Evolutionary conservation across 306 rosid species (phyloP).

Genomic region (Chamaecrista fasciculata): DNA sequence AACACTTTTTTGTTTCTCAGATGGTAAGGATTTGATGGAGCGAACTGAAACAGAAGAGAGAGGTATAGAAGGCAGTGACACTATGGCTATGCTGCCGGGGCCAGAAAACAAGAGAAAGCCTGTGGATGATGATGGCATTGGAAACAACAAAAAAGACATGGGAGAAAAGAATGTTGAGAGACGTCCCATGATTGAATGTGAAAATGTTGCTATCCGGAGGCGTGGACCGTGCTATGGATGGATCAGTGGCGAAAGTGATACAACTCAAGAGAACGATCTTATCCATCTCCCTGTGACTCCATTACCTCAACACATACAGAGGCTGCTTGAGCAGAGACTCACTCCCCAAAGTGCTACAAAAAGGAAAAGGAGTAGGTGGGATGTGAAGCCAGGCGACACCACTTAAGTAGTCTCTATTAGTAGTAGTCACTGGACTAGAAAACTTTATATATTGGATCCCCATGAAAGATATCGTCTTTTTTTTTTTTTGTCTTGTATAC

Average conservation of each 20-base stretch:
- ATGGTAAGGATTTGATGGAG: conserved; percentile 3
- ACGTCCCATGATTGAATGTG: not conserved
- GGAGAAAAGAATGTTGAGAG: not conserved
- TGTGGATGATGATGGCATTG: conserved; percentile 11
- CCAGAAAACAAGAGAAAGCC: not conserved
- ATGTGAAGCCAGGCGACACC: conserved; percentile 38
- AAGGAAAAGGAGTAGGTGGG: conserved; percentile 57
- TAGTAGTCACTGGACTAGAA: too few relatives aligned
- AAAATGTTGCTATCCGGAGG: not conserved
- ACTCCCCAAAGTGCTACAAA: not conserved
- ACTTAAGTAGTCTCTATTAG: too few relatives aligned
- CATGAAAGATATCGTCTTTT: too few relatives aligned
- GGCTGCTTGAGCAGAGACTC: conserved; percentile 19
- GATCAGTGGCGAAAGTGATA: conserved; percentile 26
- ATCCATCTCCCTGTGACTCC: conserved; percentile 28
- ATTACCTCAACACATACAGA: conserved; percentile 27
- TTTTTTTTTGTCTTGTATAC: too few relatives aligned
- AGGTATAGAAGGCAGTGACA: not conserved
- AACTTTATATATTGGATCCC: not conserved
- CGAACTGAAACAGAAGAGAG: conserved; percentile 6
- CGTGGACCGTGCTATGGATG: conserved; percentile 55
- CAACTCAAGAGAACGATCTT: conserved; percentile 14
- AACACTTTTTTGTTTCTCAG: conserved; percentile 29
- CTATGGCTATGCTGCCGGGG: too few relatives aligned
- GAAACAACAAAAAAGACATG: not conserved